Conservation (phyloP, 306 rosid species). For the Prunus armeniaca region DNA sequence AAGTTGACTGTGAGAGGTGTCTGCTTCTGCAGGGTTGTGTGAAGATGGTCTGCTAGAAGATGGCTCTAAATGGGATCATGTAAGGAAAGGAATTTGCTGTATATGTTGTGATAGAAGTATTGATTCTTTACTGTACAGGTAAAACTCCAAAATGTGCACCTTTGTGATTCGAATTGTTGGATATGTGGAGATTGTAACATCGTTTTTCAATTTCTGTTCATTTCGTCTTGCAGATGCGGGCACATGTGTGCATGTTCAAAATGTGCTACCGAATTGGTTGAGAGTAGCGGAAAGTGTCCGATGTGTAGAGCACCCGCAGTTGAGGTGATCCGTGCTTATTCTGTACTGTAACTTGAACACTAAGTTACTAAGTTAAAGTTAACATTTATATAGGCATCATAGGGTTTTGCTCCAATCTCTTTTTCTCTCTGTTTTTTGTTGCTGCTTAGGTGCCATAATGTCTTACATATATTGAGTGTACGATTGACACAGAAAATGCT, state of each 20-base stretch:
- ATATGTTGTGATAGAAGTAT: conserved; percentile 66
- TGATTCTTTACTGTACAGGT: conserved; percentile 96
- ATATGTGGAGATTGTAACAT: not conserved
- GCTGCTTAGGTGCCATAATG: not conserved
- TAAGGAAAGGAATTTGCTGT: conserved; percentile 91
- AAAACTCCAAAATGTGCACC: not conserved
- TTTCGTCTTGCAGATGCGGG: conserved; percentile 68
- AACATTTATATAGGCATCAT: conserved; percentile 10
- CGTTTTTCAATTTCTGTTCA: not conserved
- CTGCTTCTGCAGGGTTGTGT: conserved; percentile 38
- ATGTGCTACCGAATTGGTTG: conserved; percentile 76
- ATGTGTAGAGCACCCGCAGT: conserved; percentile 94
- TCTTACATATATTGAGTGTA: not conserved
- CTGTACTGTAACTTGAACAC: conserved; percentile 34
- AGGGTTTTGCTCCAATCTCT: conserved; percentile 29
- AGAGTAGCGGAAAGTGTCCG: conserved; percentile 72
- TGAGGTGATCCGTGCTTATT: conserved; percentile 91
- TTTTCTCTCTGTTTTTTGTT: not conserved
- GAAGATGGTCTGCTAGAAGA: conserved; percentile 49
- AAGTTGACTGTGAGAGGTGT: not conserved
- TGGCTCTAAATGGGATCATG: conserved; percentile 80
- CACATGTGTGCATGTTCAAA: conserved; percentile 94
- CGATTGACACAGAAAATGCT: conserved; percentile 8
- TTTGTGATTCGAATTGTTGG: not conserved
- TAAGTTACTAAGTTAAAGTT: not conserved